These are phyloP conservation scores for Trypethelium eluteriae DNA, from an alignment of 495 filamentous ascomycete species.

Conservation along the genomic window DNA sequence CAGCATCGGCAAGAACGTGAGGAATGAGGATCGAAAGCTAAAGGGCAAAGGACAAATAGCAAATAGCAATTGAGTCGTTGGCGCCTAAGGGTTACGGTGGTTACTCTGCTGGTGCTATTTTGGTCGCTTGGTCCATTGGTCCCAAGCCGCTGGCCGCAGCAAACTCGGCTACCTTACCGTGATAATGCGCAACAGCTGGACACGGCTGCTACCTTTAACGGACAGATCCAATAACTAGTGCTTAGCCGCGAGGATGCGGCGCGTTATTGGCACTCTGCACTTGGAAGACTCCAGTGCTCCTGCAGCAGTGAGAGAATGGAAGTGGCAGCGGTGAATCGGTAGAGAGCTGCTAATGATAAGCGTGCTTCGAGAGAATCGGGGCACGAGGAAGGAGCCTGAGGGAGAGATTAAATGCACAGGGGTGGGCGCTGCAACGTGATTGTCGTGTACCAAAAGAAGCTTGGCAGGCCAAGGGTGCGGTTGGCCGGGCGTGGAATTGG, in stretches of 20 bases:
- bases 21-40: too few species aligned
- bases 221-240: constrained; percentile 10
- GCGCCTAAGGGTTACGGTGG: background rate
- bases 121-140: background rate
- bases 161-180: constrained; percentile 4
- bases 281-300: background rate
- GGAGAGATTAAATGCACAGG: background rate
- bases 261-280: background rate
- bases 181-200: background rate
- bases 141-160: background rate
- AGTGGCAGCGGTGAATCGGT: too few species aligned
- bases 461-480: too few species aligned
- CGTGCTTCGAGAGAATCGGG: background rate
- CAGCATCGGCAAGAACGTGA: background rate
- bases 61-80: background rate
- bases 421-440: background rate
- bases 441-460: background rate
- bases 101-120: background rate
- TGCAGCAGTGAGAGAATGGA: too few species aligned
- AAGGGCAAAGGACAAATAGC: background rate
- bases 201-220: constrained; percentile 2
- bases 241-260: background rate
- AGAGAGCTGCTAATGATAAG: too few species aligned
- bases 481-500: background rate
- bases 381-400: background rate